Percentiles rank a stretch among this genome's conserved stretches.
Conservation (phyloP, 768 basidiomycete genomes). For the Phylloporus rhodoxanthus region DNA sequence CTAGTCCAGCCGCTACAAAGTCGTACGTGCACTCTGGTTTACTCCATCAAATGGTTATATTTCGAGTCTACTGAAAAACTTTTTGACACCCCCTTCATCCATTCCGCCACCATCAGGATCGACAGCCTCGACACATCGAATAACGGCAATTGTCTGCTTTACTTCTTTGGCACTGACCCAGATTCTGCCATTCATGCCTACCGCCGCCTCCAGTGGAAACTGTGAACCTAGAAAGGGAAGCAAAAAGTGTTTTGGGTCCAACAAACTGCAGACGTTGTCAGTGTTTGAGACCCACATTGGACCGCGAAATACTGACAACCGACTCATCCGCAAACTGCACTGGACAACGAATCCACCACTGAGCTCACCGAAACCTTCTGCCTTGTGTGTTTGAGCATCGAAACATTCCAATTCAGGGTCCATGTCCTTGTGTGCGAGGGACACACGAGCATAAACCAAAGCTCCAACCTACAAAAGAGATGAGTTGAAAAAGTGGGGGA, state of each 20-base stretch:
- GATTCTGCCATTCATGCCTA: slow-evolving; percentile 87
- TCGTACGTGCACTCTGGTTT: not conserved
- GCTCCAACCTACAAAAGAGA: slow-evolving; percentile 65
- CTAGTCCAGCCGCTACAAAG: not conserved
- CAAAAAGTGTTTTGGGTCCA: slow-evolving; percentile 78
- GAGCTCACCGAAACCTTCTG: slow-evolving; percentile 90
- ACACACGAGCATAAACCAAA: slow-evolving; percentile 86
- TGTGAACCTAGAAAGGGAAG: slow-evolving; percentile 72
- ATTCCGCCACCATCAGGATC: slow-evolving; percentile 70
- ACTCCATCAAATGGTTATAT: slow-evolving; percentile 21
- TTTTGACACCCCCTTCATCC: slow-evolving; percentile 47
- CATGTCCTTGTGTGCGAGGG: slow-evolving; percentile 94
- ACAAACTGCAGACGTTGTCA: slow-evolving; percentile 44
- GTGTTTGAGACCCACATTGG: not conserved
- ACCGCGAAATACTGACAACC: slow-evolving; percentile 52
- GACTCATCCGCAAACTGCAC: slow-evolving; percentile 79
- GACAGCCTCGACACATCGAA: slow-evolving; percentile 74
- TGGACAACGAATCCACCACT: slow-evolving; percentile 81
- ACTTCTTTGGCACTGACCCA: slow-evolving; percentile 79
- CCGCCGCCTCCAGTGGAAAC: slow-evolving; percentile 83
- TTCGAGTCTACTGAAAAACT: slow-evolving; percentile 46
- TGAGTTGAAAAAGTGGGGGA: slow-evolving; percentile 4
- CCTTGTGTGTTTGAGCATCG: slow-evolving; percentile 85
- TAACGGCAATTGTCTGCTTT: slow-evolving; percentile 66
- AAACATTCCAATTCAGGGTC: slow-evolving; percentile 97